Evolutionary conservation across 1,284 basidiomycete genomes (phyloP).

Genomic region (Blastosporella zonata): DNA sequence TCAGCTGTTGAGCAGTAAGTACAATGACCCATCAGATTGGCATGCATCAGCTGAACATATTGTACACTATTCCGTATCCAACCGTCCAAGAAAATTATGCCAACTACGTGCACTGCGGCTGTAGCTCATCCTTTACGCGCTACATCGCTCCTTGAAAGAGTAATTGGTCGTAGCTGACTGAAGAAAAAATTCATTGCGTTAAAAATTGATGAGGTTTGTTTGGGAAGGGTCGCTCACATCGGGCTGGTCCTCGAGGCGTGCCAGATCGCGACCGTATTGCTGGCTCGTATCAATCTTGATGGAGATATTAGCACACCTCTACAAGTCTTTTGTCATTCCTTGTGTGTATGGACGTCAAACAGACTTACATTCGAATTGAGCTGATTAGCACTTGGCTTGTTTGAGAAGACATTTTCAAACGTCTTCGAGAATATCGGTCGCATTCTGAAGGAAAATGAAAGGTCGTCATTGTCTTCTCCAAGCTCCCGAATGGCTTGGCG

Average conservation of each 20-base stretch:
- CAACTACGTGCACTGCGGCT: no score
- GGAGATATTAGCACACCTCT: slow-evolving; percentile 43
- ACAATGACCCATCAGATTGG: slow-evolving; percentile 7
- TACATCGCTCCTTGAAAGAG: slow-evolving; percentile 18
- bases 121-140: background rate
- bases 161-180: slow-evolving; percentile 28
- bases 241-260: slow-evolving; percentile 19
- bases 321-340: slow-evolving; percentile 9
- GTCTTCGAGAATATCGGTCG: slow-evolving; percentile 38
- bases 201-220: background rate
- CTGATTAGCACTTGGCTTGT: slow-evolving; percentile 24
- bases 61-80: slow-evolving; percentile 7
- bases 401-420: slow-evolving; percentile 10
- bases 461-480: slow-evolving; percentile 40
- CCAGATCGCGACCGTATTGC: slow-evolving; percentile 35
- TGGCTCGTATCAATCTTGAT: slow-evolving; percentile 55
- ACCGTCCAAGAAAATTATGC: slow-evolving; percentile 14
- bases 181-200: background rate
- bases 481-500: slow-evolving; percentile 39
- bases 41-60: slow-evolving; percentile 12
- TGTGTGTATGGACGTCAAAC: slow-evolving; percentile 1
- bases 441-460: slow-evolving; percentile 41
- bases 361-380: slow-evolving; percentile 25
- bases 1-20: slow-evolving; percentile 2
- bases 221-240: slow-evolving; percentile 14